Evolutionary conservation across 805 yeast genomes (phyloP).

Genomic region (Wickerhamomyces hampshirensis): DNA sequence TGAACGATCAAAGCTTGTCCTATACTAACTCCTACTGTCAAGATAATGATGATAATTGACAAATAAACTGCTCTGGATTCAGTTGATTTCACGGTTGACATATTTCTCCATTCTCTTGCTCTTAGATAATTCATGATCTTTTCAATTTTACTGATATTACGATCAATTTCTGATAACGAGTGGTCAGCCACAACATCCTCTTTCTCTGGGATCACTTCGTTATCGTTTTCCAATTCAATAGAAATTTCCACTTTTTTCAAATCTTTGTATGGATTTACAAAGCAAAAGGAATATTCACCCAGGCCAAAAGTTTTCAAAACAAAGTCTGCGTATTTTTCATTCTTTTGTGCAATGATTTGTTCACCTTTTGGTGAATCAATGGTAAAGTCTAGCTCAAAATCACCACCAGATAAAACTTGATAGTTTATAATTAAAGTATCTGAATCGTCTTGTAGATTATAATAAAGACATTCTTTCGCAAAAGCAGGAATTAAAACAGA

Average conservation of each 20-base stretch:
- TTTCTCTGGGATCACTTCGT: conserved; percentile 29
- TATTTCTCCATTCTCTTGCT: conserved; percentile 96
- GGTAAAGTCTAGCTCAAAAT: conserved; percentile 61
- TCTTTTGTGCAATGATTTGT: conserved; percentile 43
- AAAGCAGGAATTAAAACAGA: conserved; percentile 28
- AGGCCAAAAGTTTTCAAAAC: conserved; percentile 49
- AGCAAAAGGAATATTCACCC: conserved; percentile 66
- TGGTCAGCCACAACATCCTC: conserved; percentile 48
- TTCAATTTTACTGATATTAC: conserved; percentile 52
- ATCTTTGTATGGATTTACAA: conserved; percentile 58
- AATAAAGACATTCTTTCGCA: conserved; percentile 39
- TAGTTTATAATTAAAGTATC: conserved; percentile 38
- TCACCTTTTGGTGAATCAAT: conserved; percentile 52
- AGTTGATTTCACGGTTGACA: conserved; percentile 82
- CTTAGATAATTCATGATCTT: conserved; percentile 78
- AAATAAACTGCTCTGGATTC: conserved; percentile 75
- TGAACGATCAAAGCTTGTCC: conserved; percentile 80
- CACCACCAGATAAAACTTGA: conserved; percentile 58
- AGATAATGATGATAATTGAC: conserved; percentile 61
- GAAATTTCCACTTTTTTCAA: conserved; percentile 63
- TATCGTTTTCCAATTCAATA: conserved; percentile 42
- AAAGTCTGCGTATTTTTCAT: conserved; percentile 62
- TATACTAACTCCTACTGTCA: conserved; percentile 73
- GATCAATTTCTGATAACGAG: conserved; percentile 53
- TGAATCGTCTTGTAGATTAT: conserved; percentile 30